Conservation (phyloP, 805 yeast genomes). For the Priceomyces fermenticarens region DNA sequence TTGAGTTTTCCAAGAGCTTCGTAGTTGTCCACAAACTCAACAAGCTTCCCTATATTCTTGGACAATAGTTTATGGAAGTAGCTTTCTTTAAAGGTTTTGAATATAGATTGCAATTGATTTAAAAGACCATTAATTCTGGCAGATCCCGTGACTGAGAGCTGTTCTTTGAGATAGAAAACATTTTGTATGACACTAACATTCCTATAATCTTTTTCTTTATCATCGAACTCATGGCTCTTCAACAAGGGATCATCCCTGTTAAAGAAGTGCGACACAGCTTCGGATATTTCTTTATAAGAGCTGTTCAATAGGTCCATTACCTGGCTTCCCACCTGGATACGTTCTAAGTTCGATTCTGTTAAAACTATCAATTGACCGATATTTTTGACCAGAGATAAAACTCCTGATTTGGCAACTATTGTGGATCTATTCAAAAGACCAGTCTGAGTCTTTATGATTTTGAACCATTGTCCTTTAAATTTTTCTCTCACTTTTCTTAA, state of each 20-base stretch:
- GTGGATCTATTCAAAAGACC: slow-evolving; percentile 32
- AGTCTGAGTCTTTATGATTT: slow-evolving; percentile 54
- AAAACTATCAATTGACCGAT: slow-evolving; percentile 29
- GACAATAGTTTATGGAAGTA: slow-evolving; percentile 33
- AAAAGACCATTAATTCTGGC: slow-evolving; percentile 22
- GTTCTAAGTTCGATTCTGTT: slow-evolving; percentile 32
- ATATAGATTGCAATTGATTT: slow-evolving; percentile 22
- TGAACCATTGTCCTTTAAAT: slow-evolving; percentile 54
- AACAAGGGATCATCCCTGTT: slow-evolving; percentile 41
- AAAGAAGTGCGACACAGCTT: slow-evolving; percentile 33
- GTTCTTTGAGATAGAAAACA: slow-evolving; percentile 33
- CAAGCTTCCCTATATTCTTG: slow-evolving; percentile 63
- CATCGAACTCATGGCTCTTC: slow-evolving; percentile 42
- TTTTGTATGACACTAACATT: slow-evolving; percentile 41
- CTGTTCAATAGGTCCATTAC: slow-evolving; percentile 23
- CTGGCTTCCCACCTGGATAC: slow-evolving; percentile 11
- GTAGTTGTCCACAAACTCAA: slow-evolving; percentile 62
- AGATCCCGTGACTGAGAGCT: slow-evolving; percentile 23
- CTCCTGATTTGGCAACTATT: slow-evolving; percentile 34
- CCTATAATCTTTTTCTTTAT: slow-evolving; percentile 38
- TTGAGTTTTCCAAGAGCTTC: slow-evolving; percentile 48
- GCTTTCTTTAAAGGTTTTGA: slow-evolving; percentile 23
- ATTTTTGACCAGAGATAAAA: slow-evolving; percentile 32
- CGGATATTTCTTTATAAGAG: slow-evolving; percentile 32
- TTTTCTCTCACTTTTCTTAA: slow-evolving; percentile 52